Percentiles rank a stretch among this genome's conserved stretches.
These are phyloP conservation scores for Xylaria sp. DNA, from an alignment of 2,329 filamentous ascomycete species.

Conservation along the genomic window DNA sequence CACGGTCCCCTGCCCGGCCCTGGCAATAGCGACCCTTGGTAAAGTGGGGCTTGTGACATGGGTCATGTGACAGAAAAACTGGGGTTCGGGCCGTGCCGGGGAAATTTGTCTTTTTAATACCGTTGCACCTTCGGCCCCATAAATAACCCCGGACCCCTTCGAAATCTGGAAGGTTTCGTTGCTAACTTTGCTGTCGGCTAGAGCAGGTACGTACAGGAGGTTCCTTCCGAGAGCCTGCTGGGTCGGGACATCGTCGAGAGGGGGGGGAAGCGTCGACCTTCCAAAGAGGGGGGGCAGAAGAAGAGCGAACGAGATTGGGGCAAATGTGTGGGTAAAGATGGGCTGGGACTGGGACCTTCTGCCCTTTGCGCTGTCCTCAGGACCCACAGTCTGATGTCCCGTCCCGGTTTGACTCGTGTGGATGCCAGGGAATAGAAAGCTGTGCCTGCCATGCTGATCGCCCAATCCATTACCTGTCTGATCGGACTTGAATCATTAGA, in stretches of 20 bases:
- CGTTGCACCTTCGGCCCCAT: not conserved
- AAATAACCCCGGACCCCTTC: not conserved
- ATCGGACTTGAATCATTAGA: not conserved
- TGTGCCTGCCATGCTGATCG: not conserved
- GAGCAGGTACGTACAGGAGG: too few species aligned
- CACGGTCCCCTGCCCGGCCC: too few species aligned
- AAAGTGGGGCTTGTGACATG: not conserved
- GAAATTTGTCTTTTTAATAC: not conserved
- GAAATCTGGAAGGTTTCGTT: not conserved
- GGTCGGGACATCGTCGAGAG: too few species aligned
- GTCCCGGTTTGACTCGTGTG: not conserved
- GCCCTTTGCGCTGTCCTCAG: not conserved
- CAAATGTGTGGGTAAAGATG: too few species aligned
- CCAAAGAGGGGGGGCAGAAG: too few species aligned
- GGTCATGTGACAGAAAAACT: not conserved
- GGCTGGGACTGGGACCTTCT: too few species aligned
- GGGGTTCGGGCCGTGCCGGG: constrained; percentile 7
- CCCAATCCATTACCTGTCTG: not conserved
- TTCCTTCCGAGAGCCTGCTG: too few species aligned
- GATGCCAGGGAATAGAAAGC: not conserved
- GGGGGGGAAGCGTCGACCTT: too few species aligned
- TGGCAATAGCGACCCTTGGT: not conserved
- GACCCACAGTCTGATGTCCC: not conserved
- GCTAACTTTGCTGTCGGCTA: too few species aligned
- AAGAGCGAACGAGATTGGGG: too few species aligned